Base-by-base conservation (phyloP, 352 stramenopile genomes). In the Pythium rhizo-oryzae region DNA sequence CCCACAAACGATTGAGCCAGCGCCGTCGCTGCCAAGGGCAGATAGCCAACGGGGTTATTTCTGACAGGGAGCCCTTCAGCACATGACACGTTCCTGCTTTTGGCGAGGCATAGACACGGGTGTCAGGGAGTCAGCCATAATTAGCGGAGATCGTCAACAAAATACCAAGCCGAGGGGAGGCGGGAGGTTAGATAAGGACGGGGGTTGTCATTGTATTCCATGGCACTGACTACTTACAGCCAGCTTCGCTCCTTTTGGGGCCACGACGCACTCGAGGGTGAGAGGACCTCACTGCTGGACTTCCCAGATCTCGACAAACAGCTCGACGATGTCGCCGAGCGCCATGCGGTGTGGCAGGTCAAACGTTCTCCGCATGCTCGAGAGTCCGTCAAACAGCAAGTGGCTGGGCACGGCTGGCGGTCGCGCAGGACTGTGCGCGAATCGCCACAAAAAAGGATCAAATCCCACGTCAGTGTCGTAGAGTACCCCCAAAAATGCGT, bases 251-350 rank as follows among this genome's bases (percentile, higher is more conserved):
- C 41, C 56, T 24, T 56, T 30, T 59, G 53, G 3, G 49, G n/a
- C 23, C 35, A 41, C 35, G 8, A 41, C 35, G 8, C 35, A 41
- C 28, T 33, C 28, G 28, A 33, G 3, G n/a, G 3, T 33, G 28
- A 6, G 28, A 33, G 6, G 28, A 33, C 28, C 35, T 66, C 75
- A 84, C 62, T 95, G 85, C 72, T 96, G 88, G 56, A 95, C 85
- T 37, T 96, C 89, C 89, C 89, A 96, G 59, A 96, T 93, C 73
- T 96, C 89, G 35, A 89, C 84, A 71, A 95, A 94, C 47, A 96
- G 69, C 69, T 92, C 86, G 67, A 96, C 90, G 52, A 96, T 78
- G 69, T 96, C 89, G 23, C 78, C 82, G 5, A 96, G 73, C 24
- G 79, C 78, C 89, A 95, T 96, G 63, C 84, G 87, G 30, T 96